Conservation (phyloP, 306 rosid species). For the Argentina anserina region DNA sequence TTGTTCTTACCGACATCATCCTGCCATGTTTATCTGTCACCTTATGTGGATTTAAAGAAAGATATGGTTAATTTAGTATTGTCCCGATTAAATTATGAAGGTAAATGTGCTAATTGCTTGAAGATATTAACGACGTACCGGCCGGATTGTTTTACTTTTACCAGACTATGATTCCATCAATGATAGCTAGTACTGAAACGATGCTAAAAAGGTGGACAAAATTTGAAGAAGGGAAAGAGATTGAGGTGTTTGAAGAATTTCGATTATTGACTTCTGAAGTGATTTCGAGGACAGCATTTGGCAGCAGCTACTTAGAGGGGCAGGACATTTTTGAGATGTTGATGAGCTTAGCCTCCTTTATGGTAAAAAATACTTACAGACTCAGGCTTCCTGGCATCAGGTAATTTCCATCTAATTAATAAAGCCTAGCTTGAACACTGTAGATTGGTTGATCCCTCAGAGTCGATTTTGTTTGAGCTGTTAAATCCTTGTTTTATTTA, state of each 20-base stretch:
- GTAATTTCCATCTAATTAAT: background rate
- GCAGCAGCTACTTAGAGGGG: constrained; percentile 3
- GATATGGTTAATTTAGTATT: background rate
- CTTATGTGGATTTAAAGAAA: too few relatives aligned
- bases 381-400: background rate
- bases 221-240: background rate
- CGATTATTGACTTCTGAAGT: constrained; percentile 4
- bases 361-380: background rate
- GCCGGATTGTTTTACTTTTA: background rate
- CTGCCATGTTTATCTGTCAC: too few relatives aligned
- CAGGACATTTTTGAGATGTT: background rate
- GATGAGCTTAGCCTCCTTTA: background rate
- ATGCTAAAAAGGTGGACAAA: background rate
- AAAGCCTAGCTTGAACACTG: background rate
- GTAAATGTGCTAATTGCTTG: background rate
- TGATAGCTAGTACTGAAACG: constrained; percentile 1
- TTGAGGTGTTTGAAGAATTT: background rate
- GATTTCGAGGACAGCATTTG: background rate
- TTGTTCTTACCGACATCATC: too few relatives aligned
- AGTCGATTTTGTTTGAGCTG: background rate
- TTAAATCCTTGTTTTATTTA: background rate
- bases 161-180: background rate
- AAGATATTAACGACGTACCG: background rate
- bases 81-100: background rate
- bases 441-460: background rate